These are phyloP conservation scores for Tetraselmis chui DNA, from an alignment of 139 green algal species.

Conservation along the genomic window DNA sequence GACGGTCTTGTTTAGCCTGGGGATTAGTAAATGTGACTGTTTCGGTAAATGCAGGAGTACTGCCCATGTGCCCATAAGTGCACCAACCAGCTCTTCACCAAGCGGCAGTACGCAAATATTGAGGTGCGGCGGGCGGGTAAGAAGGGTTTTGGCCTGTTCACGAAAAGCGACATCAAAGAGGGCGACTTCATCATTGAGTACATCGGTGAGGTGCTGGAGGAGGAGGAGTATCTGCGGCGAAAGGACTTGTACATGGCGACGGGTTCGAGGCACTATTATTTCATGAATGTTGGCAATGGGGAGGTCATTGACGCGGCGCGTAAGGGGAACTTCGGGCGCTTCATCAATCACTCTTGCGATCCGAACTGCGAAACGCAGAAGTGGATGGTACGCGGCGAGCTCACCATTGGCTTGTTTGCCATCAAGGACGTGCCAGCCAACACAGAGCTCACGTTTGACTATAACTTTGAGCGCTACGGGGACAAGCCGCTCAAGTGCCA, in stretches of 20 bases:
- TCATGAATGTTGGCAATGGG: constrained; percentile 96
- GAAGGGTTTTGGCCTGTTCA: constrained; percentile 88
- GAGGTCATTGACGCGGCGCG: constrained; percentile 73
- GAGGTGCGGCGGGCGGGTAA: constrained; percentile 63
- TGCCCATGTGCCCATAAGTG: constrained; percentile 84
- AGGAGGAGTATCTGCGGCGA: constrained; percentile 1
- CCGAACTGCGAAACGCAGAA: constrained; percentile 99
- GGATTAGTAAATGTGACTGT: too few species aligned
- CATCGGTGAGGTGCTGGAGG: constrained; percentile 14
- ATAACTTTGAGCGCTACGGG: constrained; percentile 97
- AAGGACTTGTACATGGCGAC: constrained; percentile 71
- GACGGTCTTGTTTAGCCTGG: neutral
- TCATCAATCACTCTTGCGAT: constrained; percentile 97
- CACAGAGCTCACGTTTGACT: constrained; percentile 96
- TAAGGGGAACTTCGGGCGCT: constrained; percentile 87
- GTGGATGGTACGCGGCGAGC: constrained; percentile 90
- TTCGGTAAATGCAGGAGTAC: constrained; percentile 68
- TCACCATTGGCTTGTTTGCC: constrained; percentile 92
- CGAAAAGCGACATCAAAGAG: neutral
- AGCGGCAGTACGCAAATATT: constrained; percentile 70
- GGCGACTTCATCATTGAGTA: constrained; percentile 22
- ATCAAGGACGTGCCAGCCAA: constrained; percentile 55
- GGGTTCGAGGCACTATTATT: constrained; percentile 94
- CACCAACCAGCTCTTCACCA: constrained; percentile 89
- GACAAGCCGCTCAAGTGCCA: constrained; percentile 72